phyloP scores from a whole-genome alignment of 1,139 yeast genomes.

The Schizosaccharomyces versatilis region DNA sequence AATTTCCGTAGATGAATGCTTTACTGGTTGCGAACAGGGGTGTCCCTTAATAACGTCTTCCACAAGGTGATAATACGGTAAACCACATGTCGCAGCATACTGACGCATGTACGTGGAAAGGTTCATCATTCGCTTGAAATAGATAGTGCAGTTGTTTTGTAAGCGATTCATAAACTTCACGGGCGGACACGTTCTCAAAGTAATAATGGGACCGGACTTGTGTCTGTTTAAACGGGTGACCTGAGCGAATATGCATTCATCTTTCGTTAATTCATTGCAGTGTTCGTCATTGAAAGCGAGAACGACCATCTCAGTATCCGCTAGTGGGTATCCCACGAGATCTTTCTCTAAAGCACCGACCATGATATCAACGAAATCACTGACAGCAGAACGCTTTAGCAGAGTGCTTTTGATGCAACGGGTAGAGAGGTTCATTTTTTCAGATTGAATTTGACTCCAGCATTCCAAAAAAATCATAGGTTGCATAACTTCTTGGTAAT shows the following conservation, averaged over 20 bases:
- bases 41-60: constrained; percentile 41
- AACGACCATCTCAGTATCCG: constrained; percentile 63
- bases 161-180: constrained; percentile 32
- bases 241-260: constrained; percentile 30
- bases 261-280: constrained; percentile 10
- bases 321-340: constrained; percentile 32
- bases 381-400: constrained; percentile 45
- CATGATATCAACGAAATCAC: constrained; percentile 60
- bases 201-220: not conserved
- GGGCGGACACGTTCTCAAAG: constrained; percentile 11
- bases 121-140: constrained; percentile 35
- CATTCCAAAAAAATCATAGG: constrained; percentile 75
- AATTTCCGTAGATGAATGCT: constrained; percentile 18
- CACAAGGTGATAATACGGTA: constrained; percentile 57
- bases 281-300: constrained; percentile 24
- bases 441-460: constrained; percentile 69
- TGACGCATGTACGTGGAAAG: constrained; percentile 86
- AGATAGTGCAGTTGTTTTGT: constrained; percentile 40
- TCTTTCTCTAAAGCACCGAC: constrained; percentile 46
- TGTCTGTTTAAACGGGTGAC: not conserved
- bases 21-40: constrained; percentile 28
- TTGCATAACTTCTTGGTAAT: constrained; percentile 46
- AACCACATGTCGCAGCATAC: constrained; percentile 57
- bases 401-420: constrained; percentile 47
- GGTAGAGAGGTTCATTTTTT: constrained; percentile 32